Base-by-base conservation (phyloP, 1,284 basidiomycete species). In the Puccinia horiana region DNA sequence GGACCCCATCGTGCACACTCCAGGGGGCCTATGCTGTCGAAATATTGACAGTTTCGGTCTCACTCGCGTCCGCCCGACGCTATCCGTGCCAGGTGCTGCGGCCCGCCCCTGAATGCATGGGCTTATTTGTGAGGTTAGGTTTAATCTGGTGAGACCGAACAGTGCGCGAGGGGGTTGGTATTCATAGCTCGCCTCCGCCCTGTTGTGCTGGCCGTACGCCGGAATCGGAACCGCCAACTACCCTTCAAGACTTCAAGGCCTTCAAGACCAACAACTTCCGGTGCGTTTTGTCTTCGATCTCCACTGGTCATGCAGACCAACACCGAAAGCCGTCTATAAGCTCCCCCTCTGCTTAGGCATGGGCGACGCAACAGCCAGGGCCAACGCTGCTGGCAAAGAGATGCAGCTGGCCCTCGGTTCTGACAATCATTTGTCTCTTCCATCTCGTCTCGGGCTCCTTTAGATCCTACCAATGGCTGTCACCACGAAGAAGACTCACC, bases 331-430 rank as follows among this genome's bases (percentile, higher is more conserved):
- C 32, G 37, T 56, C 49, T 37, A 23, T 4, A 20, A 58, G 73
- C 44, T 75, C 73, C 73, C 73, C 26, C 5, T 56, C 52, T 75
- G 73, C 54, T 40, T 75, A 49, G 49, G 54, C 73, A 52, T 40
- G 47, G 73, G 73, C 23, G 47, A 58, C 37, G 42, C 63, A 42
- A 14, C 54, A 67, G 61, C 65, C 77, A 56, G 77, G 77, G 77
- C 49, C 77, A 79, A 79, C 37, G 77, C 77, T 79, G 77, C 65
- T 70, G 77, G 77, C 77, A 79, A 79, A 79, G 40, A 79, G 77
- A 79, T 70, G 77, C 77, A 79, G 77, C 77, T 79, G 77, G 77
- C 77, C 77, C 77, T 70, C 49, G 77, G 65, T 79, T 79, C 77
- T 79, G 65, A 79, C 61, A 47, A 14, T 32, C n/a, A 20, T 52